Evolutionary conservation across 2,329 filamentous ascomycete species (phyloP).

Genomic region (Xylariaceae sp.): DNA sequence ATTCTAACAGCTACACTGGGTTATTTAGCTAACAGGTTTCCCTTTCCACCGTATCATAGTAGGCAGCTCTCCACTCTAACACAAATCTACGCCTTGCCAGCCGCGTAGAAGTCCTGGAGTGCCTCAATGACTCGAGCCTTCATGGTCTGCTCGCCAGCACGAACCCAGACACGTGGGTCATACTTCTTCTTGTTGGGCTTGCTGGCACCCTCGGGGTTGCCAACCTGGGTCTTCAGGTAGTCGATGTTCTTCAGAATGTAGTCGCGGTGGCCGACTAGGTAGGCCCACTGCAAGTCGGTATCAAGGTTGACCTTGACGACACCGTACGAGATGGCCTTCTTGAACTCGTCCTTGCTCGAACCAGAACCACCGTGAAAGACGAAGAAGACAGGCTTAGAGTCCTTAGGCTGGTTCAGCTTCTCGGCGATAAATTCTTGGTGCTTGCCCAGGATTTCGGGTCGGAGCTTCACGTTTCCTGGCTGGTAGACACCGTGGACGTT

Average conservation of each 20-base stretch:
- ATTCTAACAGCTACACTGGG: too few species aligned
- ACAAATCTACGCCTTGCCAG: conserved; percentile 71
- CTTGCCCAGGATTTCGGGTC: conserved; percentile 94
- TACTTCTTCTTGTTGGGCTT: conserved; percentile 99
- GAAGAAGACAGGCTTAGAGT: conserved; percentile 95
- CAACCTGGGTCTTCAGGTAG: conserved; percentile 84
- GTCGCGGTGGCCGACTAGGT: conserved; percentile 90
- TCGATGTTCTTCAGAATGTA: conserved; percentile 95
- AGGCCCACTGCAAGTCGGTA: conserved; percentile 96
- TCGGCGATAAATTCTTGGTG: conserved; percentile 92
- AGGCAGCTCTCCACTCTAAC: background rate
- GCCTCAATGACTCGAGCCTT: conserved; percentile 77
- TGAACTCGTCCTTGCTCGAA: conserved; percentile 88
- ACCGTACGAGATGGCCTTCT: conserved; percentile 86
- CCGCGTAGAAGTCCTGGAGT: conserved; percentile 90
- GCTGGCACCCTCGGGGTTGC: conserved; percentile 93
- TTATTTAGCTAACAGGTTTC: too few species aligned
- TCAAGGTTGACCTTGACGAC: conserved; percentile 99
- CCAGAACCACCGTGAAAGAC: conserved; percentile 99
- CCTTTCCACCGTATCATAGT: background rate
- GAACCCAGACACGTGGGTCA: conserved; percentile 90
- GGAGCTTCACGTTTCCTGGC: conserved; percentile 94
- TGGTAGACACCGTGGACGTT: conserved; percentile 99
- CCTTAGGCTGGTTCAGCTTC: conserved; percentile 68
- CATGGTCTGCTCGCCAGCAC: conserved; percentile 98